Conservation (phyloP, 2,329 filamentous ascomycete species). For the Diaporthe citrichinensis region DNA sequence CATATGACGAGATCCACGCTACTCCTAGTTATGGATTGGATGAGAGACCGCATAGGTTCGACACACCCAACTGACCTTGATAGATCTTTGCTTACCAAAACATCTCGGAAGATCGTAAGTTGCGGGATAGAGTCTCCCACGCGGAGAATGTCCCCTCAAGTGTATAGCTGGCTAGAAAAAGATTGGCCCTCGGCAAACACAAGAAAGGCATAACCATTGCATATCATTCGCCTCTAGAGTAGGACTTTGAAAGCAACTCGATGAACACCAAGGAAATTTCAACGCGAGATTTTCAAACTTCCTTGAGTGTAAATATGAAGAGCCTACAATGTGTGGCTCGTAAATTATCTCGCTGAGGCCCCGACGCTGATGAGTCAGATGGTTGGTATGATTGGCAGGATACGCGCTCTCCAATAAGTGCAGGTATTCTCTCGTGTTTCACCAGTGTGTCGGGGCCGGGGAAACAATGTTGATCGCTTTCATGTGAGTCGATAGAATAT, state of each 20-base stretch:
- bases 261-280: neutral
- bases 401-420: neutral
- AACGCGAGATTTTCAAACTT: neutral
- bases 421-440: neutral
- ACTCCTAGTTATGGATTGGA: neutral
- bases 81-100: neutral
- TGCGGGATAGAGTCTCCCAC: no score
- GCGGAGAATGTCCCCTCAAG: neutral
- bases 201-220: neutral
- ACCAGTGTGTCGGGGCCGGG: neutral
- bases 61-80: neutral
- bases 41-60: neutral
- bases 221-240: neutral
- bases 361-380: neutral
- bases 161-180: neutral
- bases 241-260: fast-evolving
- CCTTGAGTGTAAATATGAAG: neutral
- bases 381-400: neutral
- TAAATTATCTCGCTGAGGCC: neutral
- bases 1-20: conserved; percentile 40
- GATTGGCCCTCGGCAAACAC: neutral
- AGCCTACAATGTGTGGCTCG: neutral
- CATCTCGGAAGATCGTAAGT: no score
- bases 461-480: fast-evolving
- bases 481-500: neutral